Conservation (phyloP, 257 asterid genomes). For the Fraxinus excelsior region DNA sequence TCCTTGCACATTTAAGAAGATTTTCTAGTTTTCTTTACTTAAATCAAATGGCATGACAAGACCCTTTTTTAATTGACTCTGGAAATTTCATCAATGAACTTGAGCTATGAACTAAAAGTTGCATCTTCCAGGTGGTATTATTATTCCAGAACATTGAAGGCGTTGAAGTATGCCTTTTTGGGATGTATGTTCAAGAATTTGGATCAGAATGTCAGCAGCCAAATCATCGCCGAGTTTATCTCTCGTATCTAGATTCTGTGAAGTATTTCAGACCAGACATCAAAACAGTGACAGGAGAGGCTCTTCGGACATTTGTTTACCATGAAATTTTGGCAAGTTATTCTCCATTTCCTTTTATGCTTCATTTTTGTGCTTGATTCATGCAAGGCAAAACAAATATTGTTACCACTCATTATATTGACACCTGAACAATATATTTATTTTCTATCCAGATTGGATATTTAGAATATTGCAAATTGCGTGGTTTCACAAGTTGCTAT, state of each 20-base stretch:
- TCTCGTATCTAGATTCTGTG: conserved; percentile 94
- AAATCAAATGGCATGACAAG: conserved; percentile 7
- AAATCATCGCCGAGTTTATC: conserved; percentile 95
- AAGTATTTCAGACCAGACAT: conserved; percentile 99
- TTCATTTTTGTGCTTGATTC: conserved; percentile 14
- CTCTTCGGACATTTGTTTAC: conserved; percentile 96
- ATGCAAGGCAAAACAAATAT: conserved; percentile 9
- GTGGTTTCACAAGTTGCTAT: conserved; percentile 96
- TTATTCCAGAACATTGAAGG: conserved; percentile 97
- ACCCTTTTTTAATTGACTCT: neutral
- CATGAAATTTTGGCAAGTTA: conserved; percentile 92
- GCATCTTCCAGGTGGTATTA: conserved; percentile 69
- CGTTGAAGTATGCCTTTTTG: conserved; percentile 95
- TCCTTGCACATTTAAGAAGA: conserved; percentile 2
- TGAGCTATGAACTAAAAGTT: conserved; percentile 22
- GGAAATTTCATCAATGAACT: conserved; percentile 8
- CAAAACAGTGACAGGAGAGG: conserved; percentile 89
- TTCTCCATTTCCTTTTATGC: conserved; percentile 23
- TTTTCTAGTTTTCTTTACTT: conserved; percentile 1
- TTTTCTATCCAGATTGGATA: conserved; percentile 77
- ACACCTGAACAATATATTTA: conserved; percentile 10
- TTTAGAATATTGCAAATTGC: conserved; percentile 90
- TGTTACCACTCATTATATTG: neutral
- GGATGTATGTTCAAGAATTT: conserved; percentile 98
- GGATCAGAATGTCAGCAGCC: conserved; percentile 96